Percentiles rank a stretch among this genome's conserved stretches.
phyloP scores from a whole-genome alignment of 345 rosid species.

The Conringia planisiliqua region DNA sequence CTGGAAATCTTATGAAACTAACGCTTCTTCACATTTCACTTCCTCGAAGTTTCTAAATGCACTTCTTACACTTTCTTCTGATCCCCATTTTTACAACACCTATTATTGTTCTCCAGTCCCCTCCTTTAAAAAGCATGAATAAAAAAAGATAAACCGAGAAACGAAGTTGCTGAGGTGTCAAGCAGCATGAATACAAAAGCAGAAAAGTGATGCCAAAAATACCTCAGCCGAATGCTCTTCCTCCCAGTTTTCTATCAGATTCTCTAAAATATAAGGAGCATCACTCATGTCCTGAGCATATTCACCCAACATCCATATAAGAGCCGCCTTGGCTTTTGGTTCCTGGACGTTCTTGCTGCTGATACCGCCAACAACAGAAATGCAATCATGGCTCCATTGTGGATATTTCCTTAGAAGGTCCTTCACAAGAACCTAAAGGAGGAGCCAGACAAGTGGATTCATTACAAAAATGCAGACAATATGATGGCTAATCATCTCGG shows the following conservation, averaged over 20 bases:
- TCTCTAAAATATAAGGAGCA: slow-evolving; percentile 90
- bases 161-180: background rate
- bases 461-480: background rate
- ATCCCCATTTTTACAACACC: background rate
- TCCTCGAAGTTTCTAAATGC: background rate
- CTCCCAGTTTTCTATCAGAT: slow-evolving; percentile 87
- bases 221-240: slow-evolving; percentile 97
- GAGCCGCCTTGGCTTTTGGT: slow-evolving; percentile 96
- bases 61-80: background rate
- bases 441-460: background rate
- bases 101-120: background rate
- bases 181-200: background rate
- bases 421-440: slow-evolving; percentile 84
- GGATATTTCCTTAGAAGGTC: slow-evolving; percentile 97
- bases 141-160: background rate
- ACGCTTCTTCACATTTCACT: background rate
- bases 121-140: background rate
- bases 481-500: background rate
- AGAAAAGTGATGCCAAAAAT: slow-evolving; percentile 3
- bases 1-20: background rate
- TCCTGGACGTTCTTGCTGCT: slow-evolving; percentile 91
- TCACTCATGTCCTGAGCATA: slow-evolving; percentile 97
- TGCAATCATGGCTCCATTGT: slow-evolving; percentile 99
- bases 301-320: slow-evolving; percentile 99
- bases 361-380: slow-evolving; percentile 98